Conservation (phyloP, 1,284 basidiomycete genomes). For the Leccinum pachyderme region DNA sequence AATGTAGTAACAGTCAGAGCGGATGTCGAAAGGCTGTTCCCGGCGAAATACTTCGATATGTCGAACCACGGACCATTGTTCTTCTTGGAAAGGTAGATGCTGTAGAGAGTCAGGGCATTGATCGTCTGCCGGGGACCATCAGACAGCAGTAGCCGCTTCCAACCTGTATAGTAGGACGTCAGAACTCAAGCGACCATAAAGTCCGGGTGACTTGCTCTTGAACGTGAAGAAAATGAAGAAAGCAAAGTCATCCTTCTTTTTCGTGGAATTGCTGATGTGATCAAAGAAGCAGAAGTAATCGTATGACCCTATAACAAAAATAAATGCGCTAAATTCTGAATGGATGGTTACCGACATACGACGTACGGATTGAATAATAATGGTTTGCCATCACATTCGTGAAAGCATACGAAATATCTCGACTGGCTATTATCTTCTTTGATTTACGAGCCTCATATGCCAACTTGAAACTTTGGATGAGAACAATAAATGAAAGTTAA, state of each 20-base stretch:
- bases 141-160: conserved; percentile 92
- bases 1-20: conserved; percentile 85
- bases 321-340: conserved; percentile 1
- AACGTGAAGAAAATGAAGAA: conserved; percentile 99
- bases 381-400: conserved; percentile 97
- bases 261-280: conserved; percentile 94
- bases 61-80: conserved; percentile 68
- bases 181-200: conserved; percentile 12
- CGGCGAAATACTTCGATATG: conserved; percentile 63
- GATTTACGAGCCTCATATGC: conserved; percentile 92
- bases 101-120: conserved; percentile 92
- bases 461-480: conserved; percentile 48
- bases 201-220: conserved; percentile 68
- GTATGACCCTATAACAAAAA: conserved; percentile 70
- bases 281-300: conserved; percentile 98
- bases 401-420: conserved; percentile 96
- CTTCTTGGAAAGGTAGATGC: conserved; percentile 81
- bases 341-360: not conserved
- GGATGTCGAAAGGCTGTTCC: conserved; percentile 74
- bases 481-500: not conserved
- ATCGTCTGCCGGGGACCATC: conserved; percentile 98
- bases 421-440: conserved; percentile 88
- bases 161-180: conserved; percentile 52
- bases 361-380: conserved; percentile 88
- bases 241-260: conserved; percentile 95